Evolutionary conservation across 2,329 filamentous ascomycete species (phyloP), one percentile per base, ranked within the genome.

Genomic region (Triangularia verruculosa): DNA sequence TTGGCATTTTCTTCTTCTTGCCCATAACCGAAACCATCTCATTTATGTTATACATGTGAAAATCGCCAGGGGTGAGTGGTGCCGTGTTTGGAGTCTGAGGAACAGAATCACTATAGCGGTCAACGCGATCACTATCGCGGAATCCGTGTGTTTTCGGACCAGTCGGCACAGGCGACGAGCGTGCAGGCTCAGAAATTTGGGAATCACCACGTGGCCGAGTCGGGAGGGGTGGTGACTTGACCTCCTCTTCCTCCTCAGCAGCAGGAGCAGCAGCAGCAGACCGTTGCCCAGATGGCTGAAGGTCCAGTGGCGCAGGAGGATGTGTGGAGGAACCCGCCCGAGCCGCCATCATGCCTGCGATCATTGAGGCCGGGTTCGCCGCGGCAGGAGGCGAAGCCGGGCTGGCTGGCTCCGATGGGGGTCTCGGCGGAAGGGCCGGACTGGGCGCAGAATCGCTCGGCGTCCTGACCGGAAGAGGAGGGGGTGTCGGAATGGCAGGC

Each of bases 11-110:
- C 82, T 97, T 97, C 72, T 91, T 90, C 80, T 96, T 97, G 62
- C 94, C 94, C 87, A 97, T 93, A 53, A 95, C 87, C n/a, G 93
- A 94, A 4, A 97, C 87, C 90, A 97, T 97, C 78, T 98, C 94
- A 74, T 93, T 96, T 71, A 98, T 93, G 71, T 97, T 97, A 78
- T 97, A 98, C 76, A 98, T 83, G 73, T 96, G 93, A 73, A 93
- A 98, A 1, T 91, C 92, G 17, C 91, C 91, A 4, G 91, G 91
- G 1, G 89, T 88, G 28, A 80, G 75, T n/a, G 70, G 76, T 74
- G 60, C 71, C 39, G 64, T 80, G 32, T 60, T 57, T 20, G 69
- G 67, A 1, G 63, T 69, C n/a, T 86, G 82, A 47, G 74, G 70
- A 27, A 22, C 57, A 43, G 34, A 74, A 68, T 71, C 67, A 70